Base-by-base conservation (phyloP, 768 basidiomycete species). In the Hydnum rufescens region DNA sequence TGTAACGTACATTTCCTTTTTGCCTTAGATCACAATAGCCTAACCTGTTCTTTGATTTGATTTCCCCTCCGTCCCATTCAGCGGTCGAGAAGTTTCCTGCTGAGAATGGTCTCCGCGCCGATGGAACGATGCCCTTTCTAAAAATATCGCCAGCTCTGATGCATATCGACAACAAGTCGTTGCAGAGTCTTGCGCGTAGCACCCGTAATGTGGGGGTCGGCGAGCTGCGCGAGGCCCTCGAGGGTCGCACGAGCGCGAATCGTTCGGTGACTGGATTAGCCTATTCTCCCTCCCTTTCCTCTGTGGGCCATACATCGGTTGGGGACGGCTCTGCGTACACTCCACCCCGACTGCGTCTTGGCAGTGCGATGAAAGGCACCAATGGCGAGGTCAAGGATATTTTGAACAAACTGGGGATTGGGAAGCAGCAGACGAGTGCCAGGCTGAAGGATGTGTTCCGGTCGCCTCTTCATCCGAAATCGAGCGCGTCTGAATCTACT, bases 141-240 rank as follows among this genome's bases (percentile, higher is more conserved):
- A 84, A 78, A 61, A 76, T 89, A 31, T 82, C 85, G 3, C 85
- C 85, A 31, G 78, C 81, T 16, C 68, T 93, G 56, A 93, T 90
- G 85, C 80, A 84, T 58, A 83, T 85, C 51, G 84, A 90, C 59
- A 93, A 93, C 63, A 70, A 86, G 31, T 93, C 90, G 4, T 70
- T 88, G 53, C 83, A 85, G 62, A 88, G 85, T 60, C 66, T 93
- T 53, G 74, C 82, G 19, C 74, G 84, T 53, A 82, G 84, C 3
- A 75, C 76, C 2, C 74, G 81, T 54, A 80, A 81, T 0, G 78
- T 93, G 16, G 90, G 89, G 23, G 88, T 93, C 23, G 78, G 76
- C 1, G 88, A 92, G 61, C 71, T 95, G 30, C 73, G 88, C 51
- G 88, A 90, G 58, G 90, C 90, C 3, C 67, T 95, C 3, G 85